phyloP scores from a whole-genome alignment of 257 asterid genomes.

The Solanum boliviense region DNA sequence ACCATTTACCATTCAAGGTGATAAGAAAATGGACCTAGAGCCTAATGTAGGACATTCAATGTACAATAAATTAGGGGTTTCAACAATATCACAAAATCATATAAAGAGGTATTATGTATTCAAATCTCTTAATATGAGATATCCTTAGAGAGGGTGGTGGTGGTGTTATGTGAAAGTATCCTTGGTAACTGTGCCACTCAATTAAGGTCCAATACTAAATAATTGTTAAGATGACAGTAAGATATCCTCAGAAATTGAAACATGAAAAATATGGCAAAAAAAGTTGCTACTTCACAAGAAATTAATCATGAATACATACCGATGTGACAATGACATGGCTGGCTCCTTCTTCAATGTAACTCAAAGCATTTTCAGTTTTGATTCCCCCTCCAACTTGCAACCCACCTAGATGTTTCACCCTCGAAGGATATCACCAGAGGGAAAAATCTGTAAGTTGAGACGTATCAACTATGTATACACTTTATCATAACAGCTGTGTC shows the following conservation, averaged over 20 bases:
- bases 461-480: constrained; percentile 8
- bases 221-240: not conserved
- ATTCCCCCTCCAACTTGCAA: constrained; percentile 99
- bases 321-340: constrained; percentile 97
- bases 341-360: constrained; percentile 86
- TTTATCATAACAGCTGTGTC: not conserved
- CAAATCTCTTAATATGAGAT: not conserved
- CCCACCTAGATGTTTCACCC: constrained; percentile 63
- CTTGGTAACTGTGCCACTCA: not conserved
- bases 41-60: not conserved
- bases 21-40: not conserved
- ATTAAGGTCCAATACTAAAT: not conserved
- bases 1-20: not conserved
- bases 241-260: not conserved
- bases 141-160: not conserved
- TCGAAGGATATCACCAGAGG: constrained; percentile 27
- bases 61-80: not conserved
- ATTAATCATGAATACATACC: constrained; percentile 33
- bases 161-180: not conserved
- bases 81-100: not conserved
- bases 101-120: not conserved
- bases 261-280: not conserved
- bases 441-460: constrained; percentile 18
- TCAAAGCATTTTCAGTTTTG: constrained; percentile 63
- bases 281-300: not conserved